Evolutionary conservation across 73 alveolate genomes (phyloP).

Genomic region (Strombidium stylifer): DNA sequence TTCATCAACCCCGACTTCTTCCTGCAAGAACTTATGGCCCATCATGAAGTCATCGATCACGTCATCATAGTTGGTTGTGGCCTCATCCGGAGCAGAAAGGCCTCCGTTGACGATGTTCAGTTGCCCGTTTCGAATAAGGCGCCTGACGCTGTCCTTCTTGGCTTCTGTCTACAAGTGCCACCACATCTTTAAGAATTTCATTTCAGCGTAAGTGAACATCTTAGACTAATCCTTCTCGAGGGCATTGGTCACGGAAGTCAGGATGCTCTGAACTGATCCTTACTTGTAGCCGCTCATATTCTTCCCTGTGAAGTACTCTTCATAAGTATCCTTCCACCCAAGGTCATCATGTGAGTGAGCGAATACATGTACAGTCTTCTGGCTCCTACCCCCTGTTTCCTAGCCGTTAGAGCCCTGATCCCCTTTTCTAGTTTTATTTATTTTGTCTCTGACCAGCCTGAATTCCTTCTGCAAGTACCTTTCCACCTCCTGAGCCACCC

Average conservation of each 20-base stretch:
- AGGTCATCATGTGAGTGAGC: slow-evolving; percentile 92
- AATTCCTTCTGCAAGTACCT: too few species aligned
- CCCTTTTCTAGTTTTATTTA: too few species aligned
- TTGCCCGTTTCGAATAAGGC: slow-evolving; percentile 71
- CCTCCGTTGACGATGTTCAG: slow-evolving; percentile 90
- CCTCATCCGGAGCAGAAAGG: slow-evolving; percentile 93
- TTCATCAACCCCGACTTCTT: slow-evolving; percentile 76
- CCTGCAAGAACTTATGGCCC: slow-evolving; percentile 87
- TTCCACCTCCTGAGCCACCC: too few species aligned
- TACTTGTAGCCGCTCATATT: slow-evolving; percentile 7
- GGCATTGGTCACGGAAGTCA: slow-evolving; percentile 35
- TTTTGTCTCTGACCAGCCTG: too few species aligned
- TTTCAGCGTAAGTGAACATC: slow-evolving; percentile 84
- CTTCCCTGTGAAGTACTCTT: slow-evolving; percentile 49
- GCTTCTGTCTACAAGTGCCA: slow-evolving; percentile 70
- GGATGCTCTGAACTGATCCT: slow-evolving; percentile 39
- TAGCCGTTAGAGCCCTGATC: too few species aligned
- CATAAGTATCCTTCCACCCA: slow-evolving; percentile 86
- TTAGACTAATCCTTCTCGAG: slow-evolving; percentile 42
- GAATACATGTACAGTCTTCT: slow-evolving; percentile 63
- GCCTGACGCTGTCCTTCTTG: slow-evolving; percentile 61
- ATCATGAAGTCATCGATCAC: slow-evolving; percentile 83
- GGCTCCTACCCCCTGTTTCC: too few species aligned
- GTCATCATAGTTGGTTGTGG: slow-evolving; percentile 87
- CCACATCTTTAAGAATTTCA: slow-evolving; percentile 85